phyloP scores from a whole-genome alignment of 768 basidiomycete species.

The Naganishia vaughanmartiniae region DNA sequence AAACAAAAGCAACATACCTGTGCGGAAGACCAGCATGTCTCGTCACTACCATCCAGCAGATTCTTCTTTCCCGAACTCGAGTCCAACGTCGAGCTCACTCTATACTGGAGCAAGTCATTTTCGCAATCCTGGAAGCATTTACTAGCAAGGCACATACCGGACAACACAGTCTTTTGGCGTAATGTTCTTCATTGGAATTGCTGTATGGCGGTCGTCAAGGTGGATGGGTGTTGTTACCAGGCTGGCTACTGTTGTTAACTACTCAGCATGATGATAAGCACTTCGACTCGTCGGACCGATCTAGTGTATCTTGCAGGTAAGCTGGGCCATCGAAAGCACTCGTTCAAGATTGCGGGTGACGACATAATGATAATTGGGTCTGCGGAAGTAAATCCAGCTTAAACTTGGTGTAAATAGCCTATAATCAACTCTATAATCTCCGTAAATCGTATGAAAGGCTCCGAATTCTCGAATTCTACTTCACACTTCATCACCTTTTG shows the following conservation, averaged over 20 bases:
- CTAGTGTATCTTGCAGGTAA: too few relatives aligned
- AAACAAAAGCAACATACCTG: conserved; percentile 20
- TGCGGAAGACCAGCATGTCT: conserved; percentile 32
- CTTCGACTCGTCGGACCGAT: too few relatives aligned
- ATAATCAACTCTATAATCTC: too few relatives aligned
- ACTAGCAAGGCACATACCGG: conserved; percentile 10
- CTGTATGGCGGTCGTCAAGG: neutral
- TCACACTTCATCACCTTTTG: too few relatives aligned
- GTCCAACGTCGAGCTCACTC: conserved; percentile 33
- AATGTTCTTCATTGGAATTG: conserved; percentile 11
- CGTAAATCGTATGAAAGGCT: too few relatives aligned
- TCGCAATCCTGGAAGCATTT: neutral
- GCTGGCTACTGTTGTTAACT: neutral
- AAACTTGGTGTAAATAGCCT: too few relatives aligned
- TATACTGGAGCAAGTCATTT: neutral
- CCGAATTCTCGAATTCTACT: too few relatives aligned
- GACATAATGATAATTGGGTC: too few relatives aligned
- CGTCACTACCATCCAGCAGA: conserved; percentile 32
- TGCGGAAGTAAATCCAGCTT: too few relatives aligned
- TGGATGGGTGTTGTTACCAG: too few relatives aligned
- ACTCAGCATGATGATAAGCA: neutral
- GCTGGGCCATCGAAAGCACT: too few relatives aligned
- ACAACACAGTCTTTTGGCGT: conserved; percentile 20
- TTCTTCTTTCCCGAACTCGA: conserved; percentile 31
- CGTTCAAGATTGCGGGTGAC: too few relatives aligned